A percentile compares a stretch with the other conserved stretches of the same genome.
phyloP scores from a whole-genome alignment of 768 basidiomycete species.

The Asterophora lycoperdoides region DNA sequence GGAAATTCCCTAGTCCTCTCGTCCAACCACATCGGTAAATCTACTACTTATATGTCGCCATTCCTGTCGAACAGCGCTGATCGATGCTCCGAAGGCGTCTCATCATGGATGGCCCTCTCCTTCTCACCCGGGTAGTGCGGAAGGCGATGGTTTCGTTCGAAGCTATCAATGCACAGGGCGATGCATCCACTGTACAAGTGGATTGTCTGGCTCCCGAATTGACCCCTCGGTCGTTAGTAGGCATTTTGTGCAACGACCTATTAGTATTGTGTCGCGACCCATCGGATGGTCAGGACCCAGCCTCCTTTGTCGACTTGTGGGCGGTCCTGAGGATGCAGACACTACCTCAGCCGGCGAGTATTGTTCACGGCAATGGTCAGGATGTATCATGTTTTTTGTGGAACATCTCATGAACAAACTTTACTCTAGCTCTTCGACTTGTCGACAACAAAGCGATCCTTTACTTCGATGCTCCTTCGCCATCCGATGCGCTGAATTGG shows the following conservation, averaged over 20 bases:
- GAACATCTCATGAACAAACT: slow-evolving; percentile 2
- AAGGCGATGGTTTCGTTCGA: slow-evolving; percentile 82
- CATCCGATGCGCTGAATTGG: slow-evolving; percentile 85
- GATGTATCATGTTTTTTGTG: background rate
- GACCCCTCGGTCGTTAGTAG: slow-evolving; percentile 73
- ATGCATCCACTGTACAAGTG: slow-evolving; percentile 78
- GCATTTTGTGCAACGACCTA: slow-evolving; percentile 89
- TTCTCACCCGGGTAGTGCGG: slow-evolving; percentile 86
- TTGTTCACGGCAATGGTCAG: slow-evolving; percentile 81
- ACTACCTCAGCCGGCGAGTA: slow-evolving; percentile 82
- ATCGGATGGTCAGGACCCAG: slow-evolving; percentile 72
- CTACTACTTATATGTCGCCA: background rate
- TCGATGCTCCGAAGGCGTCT: slow-evolving; percentile 55
- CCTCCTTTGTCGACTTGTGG: slow-evolving; percentile 84
- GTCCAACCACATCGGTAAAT: slow-evolving; percentile 93
- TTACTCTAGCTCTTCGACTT: slow-evolving; percentile 62
- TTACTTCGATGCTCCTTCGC: slow-evolving; percentile 81
- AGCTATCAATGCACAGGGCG: slow-evolving; percentile 71
- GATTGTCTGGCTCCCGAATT: slow-evolving; percentile 87
- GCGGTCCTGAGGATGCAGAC: slow-evolving; percentile 96
- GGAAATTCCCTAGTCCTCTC: slow-evolving; percentile 92
- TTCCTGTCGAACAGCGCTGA: slow-evolving; percentile 3
- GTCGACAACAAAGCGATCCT: slow-evolving; percentile 91
- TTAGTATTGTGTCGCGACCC: slow-evolving; percentile 89
- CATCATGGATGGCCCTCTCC: slow-evolving; percentile 86